Base-by-base conservation (phyloP, 1,139 yeast species). In the Taphrina confusa region DNA sequence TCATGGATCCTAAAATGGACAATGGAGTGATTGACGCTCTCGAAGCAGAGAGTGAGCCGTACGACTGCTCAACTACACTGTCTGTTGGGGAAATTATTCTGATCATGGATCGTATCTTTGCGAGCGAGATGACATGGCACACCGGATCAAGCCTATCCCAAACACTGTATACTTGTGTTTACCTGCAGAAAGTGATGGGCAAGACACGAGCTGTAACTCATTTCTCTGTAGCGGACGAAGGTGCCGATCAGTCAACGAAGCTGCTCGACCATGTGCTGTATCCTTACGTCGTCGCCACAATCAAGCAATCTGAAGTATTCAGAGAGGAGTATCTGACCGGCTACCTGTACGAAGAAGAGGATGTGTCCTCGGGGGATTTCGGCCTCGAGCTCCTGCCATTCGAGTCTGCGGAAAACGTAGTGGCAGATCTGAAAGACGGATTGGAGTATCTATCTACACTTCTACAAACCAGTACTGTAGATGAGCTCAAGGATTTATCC, bases 1-100 rank as follows among this genome's bases (percentile, higher is more conserved):
- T 62, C 23, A 62, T 62, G 64, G 64, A 62, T 27, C 60, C 63
- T 6, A 62, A 62, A 36, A 62, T 62, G 64, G 64, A 62, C 37
- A 60, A 46, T 27, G 62, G 64, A 4, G 34, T 62, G 18, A 45
- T 50, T n/a, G 55, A 60, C 37, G 20, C 28, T 8, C 31, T 12
- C 28, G 51, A 42, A 25, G 25, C 12, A n/a, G 37, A 12, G 1
- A 27, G 20, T 12, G 57, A 22, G 3, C 22, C 57, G 1, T 49
- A 34, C 28, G 57, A 55, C 25, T 36, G 40, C 31, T 33, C 45
- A 11, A 33, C 20, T n/a, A 16, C 42, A 20, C 14, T 52, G 44
- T 22, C 31, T 8, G 46, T 55, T 2, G 23, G 20, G 20, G 37
- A 45, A 31, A 57, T 57, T 20, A 22, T 60, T 22, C 18, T 12